Base-by-base conservation (phyloP, 768 basidiomycete species). In the Collybiopsis luxurians region DNA sequence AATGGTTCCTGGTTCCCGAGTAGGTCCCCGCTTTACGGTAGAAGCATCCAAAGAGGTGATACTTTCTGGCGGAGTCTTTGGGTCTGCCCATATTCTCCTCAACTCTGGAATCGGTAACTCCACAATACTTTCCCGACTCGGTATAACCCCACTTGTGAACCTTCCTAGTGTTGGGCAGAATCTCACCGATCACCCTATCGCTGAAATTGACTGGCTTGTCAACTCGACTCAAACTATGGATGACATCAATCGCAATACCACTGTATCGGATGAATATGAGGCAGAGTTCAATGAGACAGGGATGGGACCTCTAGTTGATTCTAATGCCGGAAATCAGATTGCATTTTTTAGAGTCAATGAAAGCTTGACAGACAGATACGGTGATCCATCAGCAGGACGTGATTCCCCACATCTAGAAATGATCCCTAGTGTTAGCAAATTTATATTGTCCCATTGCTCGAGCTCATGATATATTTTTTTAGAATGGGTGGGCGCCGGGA, bases 41-140 rank as follows among this genome's bases (percentile, higher is more conserved):
- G 53, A 34, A 4, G 66, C 66, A 1, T n/a, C 48, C 0, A 65
- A 64, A 19, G 66, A 67, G 59, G 61, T 71, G 27, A 63, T 63
- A 36, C 59, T 65, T 5, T 65, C 65, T 19, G 68, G 69, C 4
- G 70, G 70, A 1, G 46, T 66, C 0, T 61, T 69, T 36, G 66
- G 66, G 2, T 70, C 67, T 2, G 60, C 68, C 15, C 65, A 64
- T 23, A 59, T 68, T 39, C 61, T 55, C 13, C 43, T 63, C 17
- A 39, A 44, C 2, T 63, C 62, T 10, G 62, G 62, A 30, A 66
- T 65, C 34, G 54, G 54, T 21, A 48, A 63, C 30, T 0, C 34
- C 17, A 45, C 36, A 1, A 50, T 58, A 1, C 48, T 66, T 10
- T 47, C 55, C 3, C 24, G 44, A 1, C 53, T 61, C 5, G 64